Base-by-base conservation (phyloP, 179 eudicot genomes). In the Heliamphora ciliata region DNA sequence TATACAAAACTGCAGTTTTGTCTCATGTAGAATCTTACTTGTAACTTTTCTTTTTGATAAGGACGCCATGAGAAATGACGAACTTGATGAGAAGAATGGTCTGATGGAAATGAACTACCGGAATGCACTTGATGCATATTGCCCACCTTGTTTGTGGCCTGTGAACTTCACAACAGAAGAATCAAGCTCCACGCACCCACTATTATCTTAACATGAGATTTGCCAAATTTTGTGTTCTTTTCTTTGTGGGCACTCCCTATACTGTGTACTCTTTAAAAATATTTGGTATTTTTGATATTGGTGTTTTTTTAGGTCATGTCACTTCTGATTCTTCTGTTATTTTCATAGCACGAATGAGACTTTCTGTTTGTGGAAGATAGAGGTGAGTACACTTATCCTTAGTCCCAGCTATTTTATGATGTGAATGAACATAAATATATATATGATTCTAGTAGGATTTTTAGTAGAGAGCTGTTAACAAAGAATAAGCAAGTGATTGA, bases 81-180 rank as follows among this genome's bases (percentile, higher is more conserved):
- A 94, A 83, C 83, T 87, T 11, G 98, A 91, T 47, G 88, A 90
- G 87, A 86, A 82, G 83, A 89, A 85, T 17, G 89, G 88, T 74
- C 63, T 66, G 70, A 56, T 88, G 86, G 93, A 90, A 80, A 79
- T 73, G 46, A 87, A 89, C 78, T 80, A 87, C 54, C 81, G 80
- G 83, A 89, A 87, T 67, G 97, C 97, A 6, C 83, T 90, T 8
- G 86, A 83, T 58, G 94, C 94, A 50, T 94, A 93, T 83, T 82
- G 89, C 77, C 94, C 97, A 70, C 97, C 98, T 8, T 91, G 88
- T 83, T 85, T 93, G 86, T 77, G 81, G 73, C 94, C 93, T 10
- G 77, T 85, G 74, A 79, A 84, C 81, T 66, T 70, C 50, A 47
- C 78, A 13, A 86, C 83, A 66, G 88, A 68, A 74, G 95, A 88